Conservation (phyloP, 371 early-diverging fungal species). For the Syncephalis fuscata region DNA sequence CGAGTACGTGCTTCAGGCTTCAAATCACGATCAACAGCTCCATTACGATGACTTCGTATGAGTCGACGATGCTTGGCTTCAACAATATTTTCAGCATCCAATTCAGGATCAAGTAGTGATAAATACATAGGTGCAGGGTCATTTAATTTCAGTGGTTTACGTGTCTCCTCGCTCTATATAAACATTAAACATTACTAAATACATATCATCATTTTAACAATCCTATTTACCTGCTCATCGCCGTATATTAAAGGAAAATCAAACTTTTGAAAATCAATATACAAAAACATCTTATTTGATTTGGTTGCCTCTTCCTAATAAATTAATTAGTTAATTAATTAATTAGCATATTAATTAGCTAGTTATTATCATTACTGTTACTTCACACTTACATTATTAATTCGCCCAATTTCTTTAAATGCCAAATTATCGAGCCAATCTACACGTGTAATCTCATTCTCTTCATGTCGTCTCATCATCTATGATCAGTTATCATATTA, state of each 20-base stretch:
- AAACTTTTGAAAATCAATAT: constrained; percentile 80
- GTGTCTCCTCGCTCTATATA: too few species aligned
- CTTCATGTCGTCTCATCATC: constrained; percentile 67
- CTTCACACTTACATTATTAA: constrained; percentile 33
- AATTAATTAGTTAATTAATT: not conserved
- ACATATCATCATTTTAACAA: too few species aligned
- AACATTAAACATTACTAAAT: too few species aligned
- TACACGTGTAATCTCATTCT: constrained; percentile 62
- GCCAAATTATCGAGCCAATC: constrained; percentile 88
- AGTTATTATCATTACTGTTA: not conserved
- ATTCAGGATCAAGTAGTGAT: constrained; percentile 38
- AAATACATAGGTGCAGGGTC: constrained; percentile 2
- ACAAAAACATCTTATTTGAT: constrained; percentile 45
- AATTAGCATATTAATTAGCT: not conserved
- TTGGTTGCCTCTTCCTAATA: constrained; percentile 27
- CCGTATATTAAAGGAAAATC: constrained; percentile 85
- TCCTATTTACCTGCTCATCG: constrained; percentile 34
- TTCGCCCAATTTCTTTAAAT: constrained; percentile 63
- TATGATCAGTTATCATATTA: constrained; percentile 7
- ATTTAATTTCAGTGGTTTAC: not conserved
- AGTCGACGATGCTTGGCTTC: constrained; percentile 93
- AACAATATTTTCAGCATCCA: constrained; percentile 69
- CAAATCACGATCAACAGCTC: constrained; percentile 77
- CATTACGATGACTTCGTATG: constrained; percentile 78
- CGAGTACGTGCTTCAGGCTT: constrained; percentile 89